Evolutionary conservation across 106 monocot genomes (phyloP), one percentile per base, ranked within the genome.

Genomic region (Dactylorhiza incarnata): DNA sequence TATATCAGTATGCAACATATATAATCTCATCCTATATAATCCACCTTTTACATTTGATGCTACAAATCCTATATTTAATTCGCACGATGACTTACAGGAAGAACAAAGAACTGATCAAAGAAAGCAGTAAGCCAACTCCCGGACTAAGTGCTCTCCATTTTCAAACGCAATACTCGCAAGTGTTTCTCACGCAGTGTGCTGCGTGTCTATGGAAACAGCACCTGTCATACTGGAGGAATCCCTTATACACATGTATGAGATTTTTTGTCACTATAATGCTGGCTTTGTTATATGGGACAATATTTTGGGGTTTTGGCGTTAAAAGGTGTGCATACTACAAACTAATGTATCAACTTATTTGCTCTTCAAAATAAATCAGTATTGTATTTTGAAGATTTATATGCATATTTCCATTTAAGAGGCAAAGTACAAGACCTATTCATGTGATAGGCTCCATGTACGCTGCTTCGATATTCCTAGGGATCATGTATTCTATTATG

Each of bases 181-280:
- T 0, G 16, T 56, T 56, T 17, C 5, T 56, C 15, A 16, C 15
- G 5, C 15, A 56, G 17, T 56, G 56, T 16, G 17, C 17, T 11
- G 56, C 56, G 13, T 56, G 56, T n/a, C 56, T 56, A 56, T 56
- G 56, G 56, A 56, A 56, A 56, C 56, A 56, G 17, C 56, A 56
- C 13, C 17, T 56, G 17, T 56, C 56, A n/a, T 56, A 56, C 17
- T 56, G 14, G 14, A 56, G 56, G 56, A 56, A 56, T 56, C 17
- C 56, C 15, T 56, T 17, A 56, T 16, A 56, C 17, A n/a, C 17
- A 17, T 12, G 5, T 16, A 0, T 56, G 56, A 56, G 56, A 17
- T 56, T 56, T 56, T 16, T 56, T 5, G 13, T 16, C 56, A 56
- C 56, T 16, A 16, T 56, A 4, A 14, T n/a, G 56, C 17, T 56